A percentile compares a stretch with the other conserved stretches of the same genome.
Conservation (phyloP, 2,329 filamentous ascomycete genomes). For the Sordariomycetes sp. region DNA sequence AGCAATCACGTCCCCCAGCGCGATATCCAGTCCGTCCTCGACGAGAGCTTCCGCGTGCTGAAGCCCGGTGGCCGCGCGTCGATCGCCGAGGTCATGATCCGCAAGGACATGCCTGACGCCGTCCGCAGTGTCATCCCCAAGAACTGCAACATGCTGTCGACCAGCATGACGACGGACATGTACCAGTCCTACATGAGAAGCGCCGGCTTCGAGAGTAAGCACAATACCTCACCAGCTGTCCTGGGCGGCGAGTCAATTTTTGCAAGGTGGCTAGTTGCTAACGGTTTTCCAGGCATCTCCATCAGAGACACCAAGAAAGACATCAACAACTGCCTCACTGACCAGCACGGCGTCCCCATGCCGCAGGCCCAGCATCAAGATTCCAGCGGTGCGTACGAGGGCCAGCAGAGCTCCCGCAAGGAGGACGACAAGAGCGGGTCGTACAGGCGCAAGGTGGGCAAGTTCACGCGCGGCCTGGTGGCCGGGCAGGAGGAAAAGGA, state of each 20-base stretch:
- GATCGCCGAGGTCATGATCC: background rate
- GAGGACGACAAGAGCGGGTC: background rate
- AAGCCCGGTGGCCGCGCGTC: background rate
- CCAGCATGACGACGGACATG: background rate
- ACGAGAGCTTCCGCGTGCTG: background rate
- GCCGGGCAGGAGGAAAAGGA: background rate
- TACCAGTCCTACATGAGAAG: background rate
- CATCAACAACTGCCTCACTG: background rate
- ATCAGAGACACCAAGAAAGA: background rate
- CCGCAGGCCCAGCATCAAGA: background rate
- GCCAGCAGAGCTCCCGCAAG: background rate
- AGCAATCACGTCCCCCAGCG: background rate
- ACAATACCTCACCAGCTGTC: background rate
- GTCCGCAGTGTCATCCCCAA: background rate
- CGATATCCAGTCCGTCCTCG: background rate
- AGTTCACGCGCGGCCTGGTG: conserved; percentile 2
- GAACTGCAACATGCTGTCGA: background rate
- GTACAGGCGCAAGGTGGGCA: conserved; percentile 1
- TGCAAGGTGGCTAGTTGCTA: background rate
- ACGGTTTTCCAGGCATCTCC: background rate
- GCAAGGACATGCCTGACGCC: background rate
- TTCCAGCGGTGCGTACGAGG: background rate
- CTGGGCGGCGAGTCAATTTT: no score
- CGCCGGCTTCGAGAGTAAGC: conserved; percentile 1
- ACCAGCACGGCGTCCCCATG: background rate